Evolutionary conservation across 2,329 filamentous ascomycete species (phyloP).

Genomic region (Colletotrichum sp.): DNA sequence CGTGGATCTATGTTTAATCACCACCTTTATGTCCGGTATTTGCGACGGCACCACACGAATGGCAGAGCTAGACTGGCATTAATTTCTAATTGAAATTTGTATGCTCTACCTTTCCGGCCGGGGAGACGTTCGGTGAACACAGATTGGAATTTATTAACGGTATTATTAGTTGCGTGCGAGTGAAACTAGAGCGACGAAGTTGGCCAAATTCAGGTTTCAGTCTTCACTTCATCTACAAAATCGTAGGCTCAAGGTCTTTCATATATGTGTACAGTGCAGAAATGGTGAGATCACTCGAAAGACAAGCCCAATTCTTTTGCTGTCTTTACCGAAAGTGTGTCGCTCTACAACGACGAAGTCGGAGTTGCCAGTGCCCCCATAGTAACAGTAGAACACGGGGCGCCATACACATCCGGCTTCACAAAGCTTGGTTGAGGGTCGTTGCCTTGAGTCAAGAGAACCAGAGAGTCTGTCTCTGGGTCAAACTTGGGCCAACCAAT

Average conservation of each 20-base stretch:
- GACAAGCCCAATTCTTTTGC: background rate
- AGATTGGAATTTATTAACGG: background rate
- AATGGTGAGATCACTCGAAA: background rate
- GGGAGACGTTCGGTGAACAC: background rate
- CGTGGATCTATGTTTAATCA: background rate
- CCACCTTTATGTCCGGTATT: background rate
- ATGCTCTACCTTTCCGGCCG: background rate
- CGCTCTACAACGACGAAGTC: background rate
- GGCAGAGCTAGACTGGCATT: background rate
- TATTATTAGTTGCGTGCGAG: background rate
- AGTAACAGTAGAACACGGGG: conserved; percentile 26
- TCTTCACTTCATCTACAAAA: background rate
- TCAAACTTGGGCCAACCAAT: conserved; percentile 42
- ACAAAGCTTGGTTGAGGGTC: conserved; percentile 25
- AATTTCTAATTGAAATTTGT: too few relatives aligned
- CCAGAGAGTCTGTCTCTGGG: conserved; percentile 25
- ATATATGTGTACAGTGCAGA: background rate
- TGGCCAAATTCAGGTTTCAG: background rate
- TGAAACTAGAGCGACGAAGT: background rate
- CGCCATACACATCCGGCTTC: conserved; percentile 28
- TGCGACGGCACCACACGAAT: background rate
- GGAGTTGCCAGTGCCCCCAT: conserved; percentile 25
- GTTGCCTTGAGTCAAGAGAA: conserved; percentile 31
- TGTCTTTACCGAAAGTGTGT: background rate
- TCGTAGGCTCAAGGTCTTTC: background rate